These are phyloP conservation scores for Micractinium sp. DNA, from an alignment of 139 green algal species.

Conservation along the genomic window DNA sequence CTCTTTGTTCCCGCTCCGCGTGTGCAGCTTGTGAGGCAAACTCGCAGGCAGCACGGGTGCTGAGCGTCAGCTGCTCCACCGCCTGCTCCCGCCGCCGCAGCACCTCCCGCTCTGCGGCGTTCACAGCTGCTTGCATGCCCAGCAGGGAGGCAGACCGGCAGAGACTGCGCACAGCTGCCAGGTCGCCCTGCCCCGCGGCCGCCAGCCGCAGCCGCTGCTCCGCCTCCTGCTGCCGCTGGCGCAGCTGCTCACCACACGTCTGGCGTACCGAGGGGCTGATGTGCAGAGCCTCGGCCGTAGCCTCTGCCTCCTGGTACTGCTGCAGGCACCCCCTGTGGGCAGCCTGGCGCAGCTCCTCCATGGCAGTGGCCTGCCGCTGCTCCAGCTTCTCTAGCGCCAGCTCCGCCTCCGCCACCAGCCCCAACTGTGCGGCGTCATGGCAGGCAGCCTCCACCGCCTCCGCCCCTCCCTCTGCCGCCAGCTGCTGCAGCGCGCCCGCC, in stretches of 20 bases:
- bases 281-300: not conserved
- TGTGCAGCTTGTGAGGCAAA: not conserved
- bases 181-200: not conserved
- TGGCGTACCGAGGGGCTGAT: not conserved
- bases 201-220: constrained; percentile 6
- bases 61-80: not conserved
- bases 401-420: not conserved
- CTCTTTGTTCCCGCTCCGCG: not conserved
- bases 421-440: not conserved
- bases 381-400: not conserved
- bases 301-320: not conserved
- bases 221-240: constrained; percentile 14
- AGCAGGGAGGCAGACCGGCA: not conserved
- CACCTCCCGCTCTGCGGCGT: not conserved
- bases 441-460: constrained; percentile 1
- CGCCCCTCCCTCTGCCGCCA: not conserved
- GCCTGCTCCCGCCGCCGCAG: not conserved
- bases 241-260: not conserved
- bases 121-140: not conserved
- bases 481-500: not conserved
- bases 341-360: not conserved
- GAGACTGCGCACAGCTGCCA: not conserved
- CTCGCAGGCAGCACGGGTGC: not conserved
- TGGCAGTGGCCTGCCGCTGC: not conserved
- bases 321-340: not conserved